Evolutionary conservation across 2,329 filamentous ascomycete species (phyloP).

Genomic region (Dothiorella sarmentorum): DNA sequence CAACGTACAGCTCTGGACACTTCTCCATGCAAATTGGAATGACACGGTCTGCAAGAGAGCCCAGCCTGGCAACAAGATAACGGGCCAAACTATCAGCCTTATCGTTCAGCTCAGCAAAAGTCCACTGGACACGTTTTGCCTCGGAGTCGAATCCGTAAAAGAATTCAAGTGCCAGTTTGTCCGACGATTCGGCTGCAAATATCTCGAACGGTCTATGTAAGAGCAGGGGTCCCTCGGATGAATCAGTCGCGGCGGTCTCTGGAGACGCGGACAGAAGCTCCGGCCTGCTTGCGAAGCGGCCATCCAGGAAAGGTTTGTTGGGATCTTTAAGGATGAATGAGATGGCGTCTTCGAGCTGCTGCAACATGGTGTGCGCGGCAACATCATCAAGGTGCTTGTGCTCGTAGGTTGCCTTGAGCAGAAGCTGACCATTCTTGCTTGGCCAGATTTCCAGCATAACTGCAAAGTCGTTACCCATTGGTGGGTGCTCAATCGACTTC

Average conservation of each 20-base stretch:
- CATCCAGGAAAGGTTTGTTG: conserved; percentile 23
- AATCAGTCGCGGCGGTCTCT: conserved; percentile 11
- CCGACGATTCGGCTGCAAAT: background rate
- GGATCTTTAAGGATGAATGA: conserved; percentile 24
- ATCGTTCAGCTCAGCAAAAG: conserved; percentile 36
- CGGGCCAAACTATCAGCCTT: conserved; percentile 34
- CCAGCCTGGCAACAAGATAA: conserved; percentile 28
- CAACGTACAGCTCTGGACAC: conserved; percentile 37
- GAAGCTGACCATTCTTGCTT: conserved; percentile 24
- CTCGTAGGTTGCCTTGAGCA: conserved; percentile 30
- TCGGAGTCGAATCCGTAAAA: conserved; percentile 1
- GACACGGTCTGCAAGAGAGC: conserved; percentile 27
- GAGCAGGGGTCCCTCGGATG: background rate
- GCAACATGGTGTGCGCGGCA: conserved; percentile 13
- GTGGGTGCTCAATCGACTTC: conserved; percentile 22
- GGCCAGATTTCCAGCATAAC: conserved; percentile 34
- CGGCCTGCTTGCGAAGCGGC: conserved; percentile 19
- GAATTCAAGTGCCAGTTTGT: conserved; percentile 5
- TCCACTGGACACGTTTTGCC: conserved; percentile 17
- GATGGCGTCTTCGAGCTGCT: conserved; percentile 9
- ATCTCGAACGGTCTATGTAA: conserved; percentile 11
- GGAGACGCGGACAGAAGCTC: conserved; percentile 22
- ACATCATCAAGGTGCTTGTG: conserved; percentile 25
- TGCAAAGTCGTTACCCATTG: conserved; percentile 32
- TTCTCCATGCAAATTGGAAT: conserved; percentile 38